Evolutionary conservation across 257 asterid genomes (phyloP).

Genomic region (Parsonsia alboflavescens): DNA sequence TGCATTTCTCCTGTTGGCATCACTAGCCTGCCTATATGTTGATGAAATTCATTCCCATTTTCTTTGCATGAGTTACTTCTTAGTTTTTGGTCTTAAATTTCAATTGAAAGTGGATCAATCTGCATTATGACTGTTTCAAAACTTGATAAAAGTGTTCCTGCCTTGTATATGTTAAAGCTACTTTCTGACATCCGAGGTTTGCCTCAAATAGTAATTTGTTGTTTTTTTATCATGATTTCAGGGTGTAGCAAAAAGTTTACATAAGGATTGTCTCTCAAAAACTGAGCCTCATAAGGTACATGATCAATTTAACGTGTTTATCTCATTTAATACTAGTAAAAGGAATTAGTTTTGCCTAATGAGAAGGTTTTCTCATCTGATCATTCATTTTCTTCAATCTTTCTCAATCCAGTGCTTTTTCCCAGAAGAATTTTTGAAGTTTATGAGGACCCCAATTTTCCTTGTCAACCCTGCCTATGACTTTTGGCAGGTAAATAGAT

Average conservation of each 20-base stretch:
- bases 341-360: not conserved
- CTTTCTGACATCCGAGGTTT: not conserved
- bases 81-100: not conserved
- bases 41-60: not conserved
- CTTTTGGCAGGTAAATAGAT: constrained; percentile 75
- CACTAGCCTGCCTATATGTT: not conserved
- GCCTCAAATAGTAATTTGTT: not conserved
- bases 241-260: constrained; percentile 71
- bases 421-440: constrained; percentile 70
- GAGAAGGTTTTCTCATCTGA: not conserved
- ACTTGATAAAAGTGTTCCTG: not conserved
- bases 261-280: constrained; percentile 67
- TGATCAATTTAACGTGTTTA: constrained; percentile 12
- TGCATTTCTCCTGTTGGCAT: not conserved
- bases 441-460: constrained; percentile 76
- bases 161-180: not conserved
- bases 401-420: constrained; percentile 70
- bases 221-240: constrained; percentile 29
- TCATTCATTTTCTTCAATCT: constrained; percentile 20
- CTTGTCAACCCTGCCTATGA: constrained; percentile 90
- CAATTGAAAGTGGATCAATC: not conserved
- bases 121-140: not conserved
- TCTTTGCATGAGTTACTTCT: not conserved
- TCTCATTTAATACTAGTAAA: constrained; percentile 10
- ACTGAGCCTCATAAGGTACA: constrained; percentile 69